Evolutionary conservation across 352 stramenopile genomes (phyloP), one percentile per base, ranked within the genome.

Genomic region (Globisporangium radiosum): DNA sequence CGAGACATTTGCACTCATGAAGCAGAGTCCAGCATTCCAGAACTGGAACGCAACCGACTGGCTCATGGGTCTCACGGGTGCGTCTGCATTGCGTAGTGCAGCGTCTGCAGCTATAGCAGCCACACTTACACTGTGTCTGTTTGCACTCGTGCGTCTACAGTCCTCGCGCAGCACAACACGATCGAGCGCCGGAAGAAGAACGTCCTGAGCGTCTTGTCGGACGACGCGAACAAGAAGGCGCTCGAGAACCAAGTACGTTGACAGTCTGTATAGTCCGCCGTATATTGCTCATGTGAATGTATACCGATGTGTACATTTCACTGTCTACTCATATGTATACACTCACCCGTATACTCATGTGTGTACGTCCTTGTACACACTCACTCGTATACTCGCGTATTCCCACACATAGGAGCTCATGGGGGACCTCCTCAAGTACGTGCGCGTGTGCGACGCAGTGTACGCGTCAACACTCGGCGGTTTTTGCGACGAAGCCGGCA

Each of bases 41-140:
- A 87, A 77, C 62, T 91, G 79, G 81, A 91, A 71, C 58, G 73
- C 81, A 2, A 75, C 78, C 14, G 85, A 94, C 54, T 94, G 85
- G 85, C 76, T 94, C 58, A 71, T 94, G 55, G 82, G 79, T 1
- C 76, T 94, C 19, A 90, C 81, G 25, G 65, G 66, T 76, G 44
- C 5, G 55, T 44, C n/a, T 39, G 11, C 2, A 9, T 47, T 15
- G 45, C 25, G 25, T 33, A 3, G 25, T 33, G 25, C 25, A 33
- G 25, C 25, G 25, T 33, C 25, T 33, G 25, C 25, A 33, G 38
- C 47, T 2, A 11, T 10, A 19, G 15, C 13, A 33, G 51, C 4
- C 33, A 9, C 48, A 39, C 1, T 7, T 15, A 2, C 8, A 43
- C 15, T 4, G 42, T 47, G 8, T 11, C 25, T n/a, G 48, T 7